These are phyloP conservation scores for Penicillium sp. DNA, from an alignment of 2,329 filamentous ascomycete genomes.

Conservation along the genomic window DNA sequence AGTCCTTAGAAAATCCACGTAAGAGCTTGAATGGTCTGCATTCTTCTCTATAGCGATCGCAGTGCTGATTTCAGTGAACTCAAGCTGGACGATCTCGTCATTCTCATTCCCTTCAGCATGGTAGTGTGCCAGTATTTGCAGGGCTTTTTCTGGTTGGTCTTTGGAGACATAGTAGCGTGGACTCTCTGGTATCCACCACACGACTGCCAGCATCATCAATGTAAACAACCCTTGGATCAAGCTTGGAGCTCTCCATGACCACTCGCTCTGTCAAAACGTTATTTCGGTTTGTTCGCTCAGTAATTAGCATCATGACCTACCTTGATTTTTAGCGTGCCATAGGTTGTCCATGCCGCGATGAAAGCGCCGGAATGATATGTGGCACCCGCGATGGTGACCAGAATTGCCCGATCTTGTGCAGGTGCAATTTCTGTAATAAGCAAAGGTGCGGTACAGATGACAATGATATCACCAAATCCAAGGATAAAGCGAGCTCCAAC, in stretches of 20 bases:
- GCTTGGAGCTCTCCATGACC: constrained; percentile 50
- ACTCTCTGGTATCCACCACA: constrained; percentile 67
- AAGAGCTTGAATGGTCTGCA: constrained; percentile 2
- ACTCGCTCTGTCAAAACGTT: constrained; percentile 32
- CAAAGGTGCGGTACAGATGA: constrained; percentile 28
- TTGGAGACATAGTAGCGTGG: constrained; percentile 52
- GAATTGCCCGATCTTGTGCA: constrained; percentile 30
- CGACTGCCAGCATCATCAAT: constrained; percentile 51
- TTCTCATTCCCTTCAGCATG: constrained; percentile 44
- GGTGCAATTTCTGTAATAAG: constrained; percentile 32
- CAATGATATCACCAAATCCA: constrained; percentile 31
- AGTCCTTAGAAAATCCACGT: constrained; percentile 43
- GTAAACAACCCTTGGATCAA: constrained; percentile 62
- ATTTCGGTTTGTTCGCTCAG: neutral
- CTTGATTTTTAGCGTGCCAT: constrained; percentile 34
- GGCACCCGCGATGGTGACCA: constrained; percentile 31
- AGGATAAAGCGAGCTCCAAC: constrained; percentile 31
- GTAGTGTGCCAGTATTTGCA: constrained; percentile 34
- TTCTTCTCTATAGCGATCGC: constrained; percentile 34
- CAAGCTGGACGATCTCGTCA: constrained; percentile 29
- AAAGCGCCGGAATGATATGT: constrained; percentile 53
- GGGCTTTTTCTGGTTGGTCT: constrained; percentile 30
- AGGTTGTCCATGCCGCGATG: constrained; percentile 44
- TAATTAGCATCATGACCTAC: neutral
- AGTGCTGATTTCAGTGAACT: constrained; percentile 31